phyloP scores from a whole-genome alignment of 306 rosid species.

The Malus asiatica region DNA sequence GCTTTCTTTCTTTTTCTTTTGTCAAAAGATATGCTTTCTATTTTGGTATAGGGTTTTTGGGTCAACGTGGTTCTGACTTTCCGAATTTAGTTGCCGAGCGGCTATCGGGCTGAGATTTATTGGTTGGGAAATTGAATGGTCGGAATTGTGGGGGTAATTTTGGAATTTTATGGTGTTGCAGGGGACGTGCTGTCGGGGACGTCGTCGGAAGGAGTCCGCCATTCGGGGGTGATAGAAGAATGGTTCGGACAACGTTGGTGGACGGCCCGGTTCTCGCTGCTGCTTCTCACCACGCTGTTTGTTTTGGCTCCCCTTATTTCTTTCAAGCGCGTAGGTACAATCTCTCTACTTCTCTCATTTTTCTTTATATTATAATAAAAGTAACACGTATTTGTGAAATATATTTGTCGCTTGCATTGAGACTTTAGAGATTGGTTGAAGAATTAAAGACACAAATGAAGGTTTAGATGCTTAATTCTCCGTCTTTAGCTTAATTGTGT shows the following conservation, averaged over 20 bases:
- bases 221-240: constrained; percentile 57
- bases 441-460: not conserved
- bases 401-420: not conserved
- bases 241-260: constrained; percentile 66
- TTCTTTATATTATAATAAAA: not conserved
- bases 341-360: not conserved
- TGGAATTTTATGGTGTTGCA: constrained; percentile 3
- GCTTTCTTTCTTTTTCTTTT: not conserved
- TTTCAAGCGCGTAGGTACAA: constrained; percentile 55
- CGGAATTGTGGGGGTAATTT: not conserved
- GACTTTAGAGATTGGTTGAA: too few relatives aligned
- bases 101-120: not conserved
- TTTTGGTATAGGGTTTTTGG: not conserved
- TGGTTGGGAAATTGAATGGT: not conserved
- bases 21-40: too few relatives aligned
- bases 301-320: constrained; percentile 48
- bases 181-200: constrained; percentile 69
- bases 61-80: not conserved
- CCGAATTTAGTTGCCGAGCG: not conserved
- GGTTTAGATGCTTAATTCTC: not conserved
- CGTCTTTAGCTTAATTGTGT: not conserved
- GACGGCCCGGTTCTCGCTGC: constrained; percentile 43
- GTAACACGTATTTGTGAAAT: too few relatives aligned
- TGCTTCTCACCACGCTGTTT: constrained; percentile 40
- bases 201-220: constrained; percentile 38